phyloP scores from a whole-genome alignment of 179 eudicot species.

The Beta macrorhiza region DNA sequence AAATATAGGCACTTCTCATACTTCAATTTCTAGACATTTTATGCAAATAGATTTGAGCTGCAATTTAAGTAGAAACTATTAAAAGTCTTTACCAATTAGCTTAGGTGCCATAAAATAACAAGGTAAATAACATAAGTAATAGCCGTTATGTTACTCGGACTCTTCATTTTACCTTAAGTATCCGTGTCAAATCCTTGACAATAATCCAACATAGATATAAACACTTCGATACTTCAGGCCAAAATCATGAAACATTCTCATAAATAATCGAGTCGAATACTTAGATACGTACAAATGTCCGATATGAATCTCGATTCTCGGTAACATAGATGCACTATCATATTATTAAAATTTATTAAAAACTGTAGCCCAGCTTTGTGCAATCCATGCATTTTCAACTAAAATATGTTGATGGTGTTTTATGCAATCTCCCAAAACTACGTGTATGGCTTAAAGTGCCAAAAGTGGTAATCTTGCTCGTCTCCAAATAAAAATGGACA shows the following conservation, averaged over 20 bases:
- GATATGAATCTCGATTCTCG: too few species aligned
- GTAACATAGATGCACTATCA: too few species aligned
- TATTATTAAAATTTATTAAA: too few species aligned
- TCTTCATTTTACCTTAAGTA: background rate
- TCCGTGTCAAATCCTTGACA: background rate
- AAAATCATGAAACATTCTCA: too few species aligned
- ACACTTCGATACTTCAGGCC: too few species aligned
- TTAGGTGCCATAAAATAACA: background rate
- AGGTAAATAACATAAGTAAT: background rate
- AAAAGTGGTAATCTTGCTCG: constrained; percentile 10
- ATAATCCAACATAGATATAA: too few species aligned
- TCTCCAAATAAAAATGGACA: background rate
- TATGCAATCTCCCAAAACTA: background rate
- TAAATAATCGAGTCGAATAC: too few species aligned
- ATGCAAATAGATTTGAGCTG: background rate
- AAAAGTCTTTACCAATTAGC: background rate
- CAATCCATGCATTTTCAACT: too few species aligned
- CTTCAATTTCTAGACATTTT: background rate
- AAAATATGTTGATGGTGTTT: too few species aligned
- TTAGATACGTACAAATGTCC: too few species aligned
- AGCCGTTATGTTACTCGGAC: background rate
- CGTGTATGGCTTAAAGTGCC: background rate
- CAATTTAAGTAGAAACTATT: background rate
- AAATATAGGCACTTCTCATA: background rate
- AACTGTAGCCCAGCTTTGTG: too few species aligned